Evolutionary conservation across 345 rosid species (phyloP).

Genomic region (Citrus medica): DNA sequence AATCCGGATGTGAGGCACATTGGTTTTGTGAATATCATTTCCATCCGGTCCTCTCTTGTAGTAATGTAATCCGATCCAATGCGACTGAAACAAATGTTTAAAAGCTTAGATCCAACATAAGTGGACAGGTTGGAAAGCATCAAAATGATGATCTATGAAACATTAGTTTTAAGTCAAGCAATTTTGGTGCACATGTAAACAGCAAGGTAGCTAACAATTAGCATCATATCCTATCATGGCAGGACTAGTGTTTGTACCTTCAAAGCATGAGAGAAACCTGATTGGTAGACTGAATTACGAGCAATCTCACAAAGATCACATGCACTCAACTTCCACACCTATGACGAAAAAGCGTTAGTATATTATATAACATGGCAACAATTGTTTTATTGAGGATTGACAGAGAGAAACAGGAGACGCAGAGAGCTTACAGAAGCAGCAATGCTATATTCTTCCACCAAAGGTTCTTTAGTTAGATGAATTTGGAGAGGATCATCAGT

Average conservation of each 20-base stretch:
- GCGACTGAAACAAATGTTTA: constrained; percentile 52
- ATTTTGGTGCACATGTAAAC: not conserved
- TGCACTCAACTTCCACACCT: constrained; percentile 99
- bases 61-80: constrained; percentile 93
- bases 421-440: constrained; percentile 87
- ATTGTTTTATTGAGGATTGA: not conserved
- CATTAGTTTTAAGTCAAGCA: not conserved
- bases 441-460: constrained; percentile 97
- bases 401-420: not conserved
- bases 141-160: not conserved
- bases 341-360: constrained; percentile 11
- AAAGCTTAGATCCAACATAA: constrained; percentile 7
- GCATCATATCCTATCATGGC: constrained; percentile 2
- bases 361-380: not conserved
- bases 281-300: constrained; percentile 96
- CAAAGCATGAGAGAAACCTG: constrained; percentile 97
- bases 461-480: constrained; percentile 94
- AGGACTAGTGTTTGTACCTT: constrained; percentile 48
- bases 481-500: constrained; percentile 99
- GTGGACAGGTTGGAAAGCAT: not conserved
- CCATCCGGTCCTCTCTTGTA: constrained; percentile 96
- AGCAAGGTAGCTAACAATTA: not conserved
- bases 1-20: constrained; percentile 94
- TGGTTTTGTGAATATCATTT: constrained; percentile 87
- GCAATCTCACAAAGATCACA: constrained; percentile 99